Evolutionary conservation across 352 stramenopile species (phyloP), one percentile per base, ranked within the genome.

Genomic region (Thraustochytrium sp.): DNA sequence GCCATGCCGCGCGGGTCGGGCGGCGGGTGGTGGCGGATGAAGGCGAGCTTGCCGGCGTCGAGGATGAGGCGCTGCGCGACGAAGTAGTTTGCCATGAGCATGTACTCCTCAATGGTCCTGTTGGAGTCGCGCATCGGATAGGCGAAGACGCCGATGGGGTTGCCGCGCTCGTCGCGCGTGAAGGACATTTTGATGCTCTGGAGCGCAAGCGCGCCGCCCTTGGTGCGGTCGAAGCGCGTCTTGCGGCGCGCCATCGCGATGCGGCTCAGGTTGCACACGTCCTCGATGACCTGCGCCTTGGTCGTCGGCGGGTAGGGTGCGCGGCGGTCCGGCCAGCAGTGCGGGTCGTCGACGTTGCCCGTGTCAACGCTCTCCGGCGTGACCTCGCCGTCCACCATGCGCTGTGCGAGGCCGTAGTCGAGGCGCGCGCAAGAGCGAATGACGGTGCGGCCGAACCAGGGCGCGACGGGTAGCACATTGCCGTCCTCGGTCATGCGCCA

Each of bases 31-130:
- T 93, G 88, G 42, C 96, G 91, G 2, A 99, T 86, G 40, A 98
- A 92, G 3, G 95, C 94, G 29, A 93, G 65, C n/a, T 90, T 88
- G 0, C 91, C 91, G 34, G 94, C 90, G 31, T 94, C 89, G 29
- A 92, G 92, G 51, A 98, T 92, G 16, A 99, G 88, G 36, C 96
- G 90, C 84, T 98, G 92, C 23, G 97, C 97, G 23, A 99, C 96
- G 16, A 98, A 87, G 82, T 96, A 99, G 85, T 99, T 99, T 3
- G 97, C 97, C 37, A 99, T 85, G 3, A 99, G 89, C 96, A 99
- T 99, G 88, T 97, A 99, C 87, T 99, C 97, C 88, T 99, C 96
- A 8, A 98, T 92, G 11, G 98, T 86, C 4, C 92, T 88, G 85
- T 99, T 98, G 44, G 92, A 97, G 86, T 98, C 92, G 40, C 94